phyloP scores from a whole-genome alignment of 176 grass and related monocot genomes.

The sorghum (Sorghum bicolor) region DNA sequence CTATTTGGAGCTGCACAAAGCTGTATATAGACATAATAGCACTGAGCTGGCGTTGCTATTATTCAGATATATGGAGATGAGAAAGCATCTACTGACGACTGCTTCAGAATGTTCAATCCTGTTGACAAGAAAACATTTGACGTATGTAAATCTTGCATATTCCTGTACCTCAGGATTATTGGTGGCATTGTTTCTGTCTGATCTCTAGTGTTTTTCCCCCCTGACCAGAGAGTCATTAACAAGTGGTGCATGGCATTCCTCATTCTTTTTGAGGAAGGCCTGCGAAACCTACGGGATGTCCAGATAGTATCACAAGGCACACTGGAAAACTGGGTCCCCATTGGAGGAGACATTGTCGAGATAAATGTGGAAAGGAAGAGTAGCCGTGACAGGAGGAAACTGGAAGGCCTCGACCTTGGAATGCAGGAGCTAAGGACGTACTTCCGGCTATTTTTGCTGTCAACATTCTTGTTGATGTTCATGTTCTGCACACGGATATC shows the following conservation, averaged over 20 bases:
- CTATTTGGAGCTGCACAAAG: neutral
- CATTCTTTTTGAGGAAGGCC: slow-evolving; percentile 76
- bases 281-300: slow-evolving; percentile 28
- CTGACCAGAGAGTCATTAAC: slow-evolving; percentile 64
- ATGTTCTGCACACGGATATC: slow-evolving; percentile 97
- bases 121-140: slow-evolving; percentile 70
- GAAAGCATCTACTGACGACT: slow-evolving; percentile 62
- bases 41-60: neutral
- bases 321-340: slow-evolving; percentile 37
- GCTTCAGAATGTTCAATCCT: slow-evolving; percentile 99
- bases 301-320: slow-evolving; percentile 27
- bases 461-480: slow-evolving; percentile 83
- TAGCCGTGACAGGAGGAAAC: slow-evolving; percentile 31
- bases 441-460: slow-evolving; percentile 88
- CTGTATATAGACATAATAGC: neutral
- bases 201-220: neutral
- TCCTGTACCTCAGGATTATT: neutral
- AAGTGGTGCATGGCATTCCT: slow-evolving; percentile 85
- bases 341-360: slow-evolving; percentile 43
- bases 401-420: slow-evolving; percentile 84
- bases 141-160: slow-evolving; percentile 40
- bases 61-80: slow-evolving; percentile 91
- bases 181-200: neutral
- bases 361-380: slow-evolving; percentile 19
- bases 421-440: slow-evolving; percentile 93